Percentiles rank a stretch among this genome's conserved stretches.
Evolutionary conservation across 2,329 filamentous ascomycete species (phyloP).

Genomic region (Neonectria coccinea): DNA sequence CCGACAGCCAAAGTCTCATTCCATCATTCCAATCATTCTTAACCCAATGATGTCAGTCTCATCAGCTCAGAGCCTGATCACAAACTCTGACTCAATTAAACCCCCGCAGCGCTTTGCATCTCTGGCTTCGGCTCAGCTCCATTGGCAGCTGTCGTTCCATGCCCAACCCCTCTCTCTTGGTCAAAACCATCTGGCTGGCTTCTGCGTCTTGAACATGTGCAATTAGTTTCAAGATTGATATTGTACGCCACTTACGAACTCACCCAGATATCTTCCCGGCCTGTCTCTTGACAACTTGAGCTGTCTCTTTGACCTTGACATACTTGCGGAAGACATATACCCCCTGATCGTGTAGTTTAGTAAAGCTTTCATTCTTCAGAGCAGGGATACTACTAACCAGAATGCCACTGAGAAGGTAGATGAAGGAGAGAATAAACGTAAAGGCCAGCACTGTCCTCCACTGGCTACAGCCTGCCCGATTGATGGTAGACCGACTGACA

Average conservation of each 20-base stretch:
- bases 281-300: background rate
- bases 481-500: constrained; percentile 20
- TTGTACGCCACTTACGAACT: background rate
- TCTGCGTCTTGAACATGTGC: background rate
- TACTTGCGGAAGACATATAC: constrained; percentile 29
- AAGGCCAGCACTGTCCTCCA: constrained; percentile 44
- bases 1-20: too few relatives aligned
- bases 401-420: constrained; percentile 38
- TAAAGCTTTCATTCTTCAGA: background rate
- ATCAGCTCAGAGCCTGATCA: background rate
- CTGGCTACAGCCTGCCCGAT: constrained; percentile 32
- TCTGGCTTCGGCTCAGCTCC: background rate
- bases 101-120: background rate
- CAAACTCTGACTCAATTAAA: background rate
- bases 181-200: background rate
- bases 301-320: constrained; percentile 25
- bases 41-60: background rate
- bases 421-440: constrained; percentile 39
- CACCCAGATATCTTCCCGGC: constrained; percentile 14
- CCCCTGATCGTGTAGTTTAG: constrained; percentile 9
- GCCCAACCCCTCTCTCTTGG: background rate
- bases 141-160: background rate
- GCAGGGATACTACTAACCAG: constrained; percentile 26
- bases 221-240: background rate
- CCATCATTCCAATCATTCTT: background rate